Evolutionary conservation across 1,284 basidiomycete genomes (phyloP).

Genomic region (Malassezia vespertilionis): DNA sequence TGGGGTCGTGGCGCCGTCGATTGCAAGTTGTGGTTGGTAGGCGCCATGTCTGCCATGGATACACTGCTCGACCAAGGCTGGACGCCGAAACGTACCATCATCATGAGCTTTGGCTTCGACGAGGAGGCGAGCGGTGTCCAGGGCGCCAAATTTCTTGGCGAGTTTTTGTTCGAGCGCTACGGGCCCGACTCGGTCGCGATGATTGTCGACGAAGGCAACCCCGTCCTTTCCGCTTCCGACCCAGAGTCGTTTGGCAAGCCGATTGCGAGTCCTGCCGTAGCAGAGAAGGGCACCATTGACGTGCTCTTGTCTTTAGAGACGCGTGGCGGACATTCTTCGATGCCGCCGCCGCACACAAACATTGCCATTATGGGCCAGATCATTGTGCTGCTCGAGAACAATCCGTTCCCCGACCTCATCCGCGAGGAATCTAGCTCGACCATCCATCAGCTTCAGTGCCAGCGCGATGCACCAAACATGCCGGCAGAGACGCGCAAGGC

Average conservation of each 20-base stretch:
- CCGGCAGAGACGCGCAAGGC: slow-evolving; percentile 48
- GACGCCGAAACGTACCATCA: slow-evolving; percentile 50
- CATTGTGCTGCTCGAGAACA: slow-evolving; percentile 54
- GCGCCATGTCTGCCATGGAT: slow-evolving; percentile 51
- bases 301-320: slow-evolving; percentile 36
- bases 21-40: slow-evolving; percentile 50
- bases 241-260: slow-evolving; percentile 20
- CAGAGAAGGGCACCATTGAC: slow-evolving; percentile 58
- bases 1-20: slow-evolving; percentile 50
- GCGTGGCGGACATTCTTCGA: slow-evolving; percentile 60
- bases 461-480: slow-evolving; percentile 53
- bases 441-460: slow-evolving; percentile 51
- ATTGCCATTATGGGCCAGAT: slow-evolving; percentile 59
- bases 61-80: slow-evolving; percentile 49
- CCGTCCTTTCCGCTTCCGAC: slow-evolving; percentile 22
- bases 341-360: slow-evolving; percentile 54
- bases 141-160: slow-evolving; percentile 35
- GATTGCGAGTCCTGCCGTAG: slow-evolving; percentile 52
- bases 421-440: slow-evolving; percentile 47
- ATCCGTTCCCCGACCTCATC: slow-evolving; percentile 51
- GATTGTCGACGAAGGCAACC: slow-evolving; percentile 39
- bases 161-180: slow-evolving; percentile 23
- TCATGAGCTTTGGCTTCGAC: slow-evolving; percentile 62
- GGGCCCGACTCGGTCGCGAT: slow-evolving; percentile 28
- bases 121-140: slow-evolving; percentile 52